These are phyloP conservation scores for Thielaviopsis euricoi DNA, from an alignment of 2,329 filamentous ascomycete species.

Conservation along the genomic window DNA sequence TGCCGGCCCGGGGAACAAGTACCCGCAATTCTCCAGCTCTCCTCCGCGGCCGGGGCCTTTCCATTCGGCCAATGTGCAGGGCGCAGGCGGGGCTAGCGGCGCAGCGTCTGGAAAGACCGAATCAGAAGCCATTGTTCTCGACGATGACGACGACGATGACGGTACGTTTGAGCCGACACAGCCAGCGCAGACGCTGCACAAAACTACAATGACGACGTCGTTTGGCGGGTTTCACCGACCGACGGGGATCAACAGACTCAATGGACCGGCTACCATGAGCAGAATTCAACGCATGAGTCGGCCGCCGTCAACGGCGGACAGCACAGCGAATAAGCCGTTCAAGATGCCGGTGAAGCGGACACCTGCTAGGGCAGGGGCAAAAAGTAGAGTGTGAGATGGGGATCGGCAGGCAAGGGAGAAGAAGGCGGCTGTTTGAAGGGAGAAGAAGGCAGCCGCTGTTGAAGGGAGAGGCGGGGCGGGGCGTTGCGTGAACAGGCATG, in stretches of 20 bases:
- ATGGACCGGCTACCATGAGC: conserved; percentile 17
- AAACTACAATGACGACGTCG: conserved; percentile 30
- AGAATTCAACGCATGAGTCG: conserved; percentile 32
- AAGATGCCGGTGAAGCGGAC: conserved; percentile 32
- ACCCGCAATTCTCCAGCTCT: conserved; percentile 43
- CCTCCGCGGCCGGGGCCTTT: conserved; percentile 22
- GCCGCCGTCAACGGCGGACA: conserved; percentile 3
- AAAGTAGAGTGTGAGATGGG: neutral
- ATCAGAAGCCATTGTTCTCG: conserved; percentile 12
- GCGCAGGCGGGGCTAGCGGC: neutral
- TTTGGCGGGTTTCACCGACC: conserved; percentile 27
- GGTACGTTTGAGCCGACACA: conserved; percentile 21
- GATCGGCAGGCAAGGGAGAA: neutral
- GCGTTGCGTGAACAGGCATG: neutral
- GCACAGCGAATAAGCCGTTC: conserved; percentile 32
- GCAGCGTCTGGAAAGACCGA: conserved; percentile 1
- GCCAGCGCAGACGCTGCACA: conserved; percentile 30
- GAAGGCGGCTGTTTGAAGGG: neutral
- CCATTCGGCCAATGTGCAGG: neutral
- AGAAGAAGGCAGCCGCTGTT: no score
- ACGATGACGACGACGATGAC: conserved; percentile 17
- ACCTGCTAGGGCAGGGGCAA: conserved; percentile 16
- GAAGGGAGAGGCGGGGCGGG: no score
- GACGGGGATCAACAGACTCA: conserved; percentile 19
- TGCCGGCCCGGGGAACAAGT: conserved; percentile 21